Evolutionary conservation across 768 basidiomycete genomes (phyloP).

Genomic region (Trametes elegans): DNA sequence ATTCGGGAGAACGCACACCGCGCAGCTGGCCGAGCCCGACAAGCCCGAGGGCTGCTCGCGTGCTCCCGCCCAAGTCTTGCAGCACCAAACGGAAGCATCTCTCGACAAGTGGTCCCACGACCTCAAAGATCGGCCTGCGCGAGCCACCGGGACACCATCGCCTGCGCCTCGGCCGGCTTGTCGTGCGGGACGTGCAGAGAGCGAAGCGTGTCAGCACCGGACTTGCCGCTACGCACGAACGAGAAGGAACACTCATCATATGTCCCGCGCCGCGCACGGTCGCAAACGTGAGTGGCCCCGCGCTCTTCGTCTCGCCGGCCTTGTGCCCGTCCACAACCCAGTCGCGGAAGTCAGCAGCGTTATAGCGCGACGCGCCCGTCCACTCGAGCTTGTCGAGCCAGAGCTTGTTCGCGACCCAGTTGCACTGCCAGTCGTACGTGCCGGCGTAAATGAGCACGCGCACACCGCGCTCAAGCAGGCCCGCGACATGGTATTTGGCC

Average conservation of each 20-base stretch:
- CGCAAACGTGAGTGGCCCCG: constrained; percentile 59
- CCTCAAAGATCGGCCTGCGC: constrained; percentile 33
- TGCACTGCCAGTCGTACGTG: constrained; percentile 78
- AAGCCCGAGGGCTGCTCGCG: neutral
- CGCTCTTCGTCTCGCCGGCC: constrained; percentile 56
- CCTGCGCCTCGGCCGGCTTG: constrained; percentile 60
- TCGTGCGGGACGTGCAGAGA: constrained; percentile 60
- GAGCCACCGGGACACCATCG: constrained; percentile 68
- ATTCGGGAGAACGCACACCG: neutral
- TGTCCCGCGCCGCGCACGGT: constrained; percentile 63
- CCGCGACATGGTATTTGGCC: constrained; percentile 63
- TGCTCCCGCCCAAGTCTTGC: too few relatives aligned
- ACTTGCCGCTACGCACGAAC: neutral
- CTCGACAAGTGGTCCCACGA: too few relatives aligned
- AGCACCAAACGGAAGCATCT: too few relatives aligned
- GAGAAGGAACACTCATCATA: constrained; percentile 46
- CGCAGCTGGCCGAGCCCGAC: constrained; percentile 1
- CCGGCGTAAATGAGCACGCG: constrained; percentile 73
- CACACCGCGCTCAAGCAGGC: constrained; percentile 73
- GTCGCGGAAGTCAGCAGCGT: constrained; percentile 45
- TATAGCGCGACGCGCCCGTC: constrained; percentile 58
- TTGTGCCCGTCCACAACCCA: constrained; percentile 58
- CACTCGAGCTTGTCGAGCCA: constrained; percentile 77
- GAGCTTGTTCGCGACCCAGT: constrained; percentile 72
- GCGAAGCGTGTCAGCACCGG: constrained; percentile 13